Evolutionary conservation across 371 early-diverging fungal genomes (phyloP).

Genomic region (Spraguea lophii): DNA sequence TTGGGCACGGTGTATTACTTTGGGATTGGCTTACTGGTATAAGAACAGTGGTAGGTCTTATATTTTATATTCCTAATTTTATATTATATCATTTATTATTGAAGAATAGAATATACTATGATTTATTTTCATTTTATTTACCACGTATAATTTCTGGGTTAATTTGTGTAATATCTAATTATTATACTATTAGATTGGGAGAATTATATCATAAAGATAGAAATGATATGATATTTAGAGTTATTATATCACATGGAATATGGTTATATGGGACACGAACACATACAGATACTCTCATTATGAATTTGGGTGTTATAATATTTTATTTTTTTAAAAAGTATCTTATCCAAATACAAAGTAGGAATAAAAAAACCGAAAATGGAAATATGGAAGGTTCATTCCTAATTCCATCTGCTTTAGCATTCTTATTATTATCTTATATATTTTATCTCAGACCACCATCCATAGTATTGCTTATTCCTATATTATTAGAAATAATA

Average conservation of each 20-base stretch:
- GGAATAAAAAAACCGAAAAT: too few relatives aligned
- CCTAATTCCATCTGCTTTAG: neutral
- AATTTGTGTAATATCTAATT: neutral
- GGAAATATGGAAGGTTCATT: constrained; percentile 1
- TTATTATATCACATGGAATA: constrained; percentile 1
- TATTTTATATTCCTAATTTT: neutral
- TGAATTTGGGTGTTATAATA: neutral
- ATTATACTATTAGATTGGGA: neutral
- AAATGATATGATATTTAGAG: neutral
- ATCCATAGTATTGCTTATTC: neutral
- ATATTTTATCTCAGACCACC: constrained; percentile 11
- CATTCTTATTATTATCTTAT: neutral
- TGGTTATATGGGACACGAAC: constrained; percentile 19
- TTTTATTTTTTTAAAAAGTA: neutral
- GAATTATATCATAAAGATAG: neutral
- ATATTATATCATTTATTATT: neutral
- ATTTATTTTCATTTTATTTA: neutral
- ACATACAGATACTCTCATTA: constrained; percentile 19
- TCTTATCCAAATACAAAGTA: neutral
- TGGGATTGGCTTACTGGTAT: constrained; percentile 2
- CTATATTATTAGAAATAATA: neutral
- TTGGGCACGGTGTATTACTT: too few relatives aligned
- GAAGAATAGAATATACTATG: neutral
- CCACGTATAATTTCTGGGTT: neutral
- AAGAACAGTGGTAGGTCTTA: neutral